Evolutionary conservation across 2,329 filamentous ascomycete genomes (phyloP).

Genomic region (Pezizomycotina sp.): DNA sequence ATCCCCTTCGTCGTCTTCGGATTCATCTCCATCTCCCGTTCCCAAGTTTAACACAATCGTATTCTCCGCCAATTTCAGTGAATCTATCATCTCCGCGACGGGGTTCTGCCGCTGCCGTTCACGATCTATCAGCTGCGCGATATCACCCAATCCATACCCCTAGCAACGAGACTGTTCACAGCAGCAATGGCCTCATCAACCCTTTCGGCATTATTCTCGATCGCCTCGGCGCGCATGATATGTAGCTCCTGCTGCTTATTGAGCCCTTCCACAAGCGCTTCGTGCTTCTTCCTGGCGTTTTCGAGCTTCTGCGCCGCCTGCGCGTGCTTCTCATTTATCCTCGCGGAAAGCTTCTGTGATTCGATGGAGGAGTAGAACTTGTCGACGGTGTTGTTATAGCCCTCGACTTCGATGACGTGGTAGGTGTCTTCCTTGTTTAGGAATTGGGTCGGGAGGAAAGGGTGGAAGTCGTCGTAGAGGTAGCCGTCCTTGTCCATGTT

Average conservation of each 20-base stretch:
- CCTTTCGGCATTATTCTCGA: slow-evolving; percentile 75
- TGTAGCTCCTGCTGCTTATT: slow-evolving; percentile 70
- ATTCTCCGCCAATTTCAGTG: slow-evolving; percentile 80
- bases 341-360: slow-evolving; percentile 76
- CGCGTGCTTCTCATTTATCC: slow-evolving; percentile 64
- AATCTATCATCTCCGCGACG: slow-evolving; percentile 74
- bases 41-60: slow-evolving; percentile 63
- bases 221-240: slow-evolving; percentile 71
- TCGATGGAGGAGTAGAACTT: slow-evolving; percentile 96
- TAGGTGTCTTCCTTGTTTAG: slow-evolving; percentile 46
- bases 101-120: slow-evolving; percentile 68
- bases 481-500: slow-evolving; percentile 30
- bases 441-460: slow-evolving; percentile 71
- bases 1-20: slow-evolving; percentile 42
- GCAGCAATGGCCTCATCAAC: slow-evolving; percentile 88
- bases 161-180: slow-evolving; percentile 74
- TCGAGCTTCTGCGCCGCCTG: slow-evolving; percentile 71
- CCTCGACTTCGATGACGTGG: slow-evolving; percentile 60
- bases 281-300: slow-evolving; percentile 66
- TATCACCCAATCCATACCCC: slow-evolving; percentile 96
- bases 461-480: slow-evolving; percentile 89
- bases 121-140: slow-evolving; percentile 70
- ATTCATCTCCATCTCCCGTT: slow-evolving; percentile 50
- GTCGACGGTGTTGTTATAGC: slow-evolving; percentile 85
- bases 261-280: slow-evolving; percentile 66